These are phyloP conservation scores for Penicillium concentricum DNA, from an alignment of 2,329 filamentous ascomycete genomes.

Conservation along the genomic window DNA sequence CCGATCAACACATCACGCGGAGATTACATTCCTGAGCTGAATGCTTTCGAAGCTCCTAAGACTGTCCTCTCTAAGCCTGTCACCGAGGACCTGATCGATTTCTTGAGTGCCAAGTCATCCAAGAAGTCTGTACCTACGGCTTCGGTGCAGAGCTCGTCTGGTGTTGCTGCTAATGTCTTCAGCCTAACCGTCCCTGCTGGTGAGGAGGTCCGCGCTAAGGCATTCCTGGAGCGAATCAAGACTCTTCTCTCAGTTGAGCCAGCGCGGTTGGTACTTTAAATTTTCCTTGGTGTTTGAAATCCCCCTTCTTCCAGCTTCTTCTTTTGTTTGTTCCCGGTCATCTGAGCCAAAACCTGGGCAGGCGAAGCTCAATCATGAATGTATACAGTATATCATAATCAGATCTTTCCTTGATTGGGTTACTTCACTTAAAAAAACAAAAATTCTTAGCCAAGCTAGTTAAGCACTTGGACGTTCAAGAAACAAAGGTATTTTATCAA, in stretches of 20 bases:
- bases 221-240: slow-evolving; percentile 87
- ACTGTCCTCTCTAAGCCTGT: slow-evolving; percentile 37
- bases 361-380: slow-evolving; percentile 13
- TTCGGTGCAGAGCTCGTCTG: slow-evolving; percentile 41
- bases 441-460: no score
- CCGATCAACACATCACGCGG: slow-evolving; percentile 52
- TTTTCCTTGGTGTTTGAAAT: slow-evolving; percentile 13
- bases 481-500: neutral
- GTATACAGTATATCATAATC: slow-evolving; percentile 32
- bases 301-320: slow-evolving; percentile 12
- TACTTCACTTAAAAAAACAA: neutral
- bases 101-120: slow-evolving; percentile 59
- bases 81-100: slow-evolving; percentile 79
- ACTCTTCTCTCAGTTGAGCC: slow-evolving; percentile 76
- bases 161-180: slow-evolving; percentile 69
- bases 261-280: slow-evolving; percentile 64
- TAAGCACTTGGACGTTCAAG: neutral
- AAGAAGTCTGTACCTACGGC: slow-evolving; percentile 32
- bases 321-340: slow-evolving; percentile 18
- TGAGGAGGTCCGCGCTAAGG: slow-evolving; percentile 76
- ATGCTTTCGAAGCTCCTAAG: slow-evolving; percentile 43
- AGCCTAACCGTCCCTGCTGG: slow-evolving; percentile 73
- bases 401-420: slow-evolving; percentile 18
- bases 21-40: slow-evolving; percentile 71
- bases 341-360: slow-evolving; percentile 11